phyloP scores from a whole-genome alignment of 1,284 basidiomycete species.

The Ustilago hordei region DNA sequence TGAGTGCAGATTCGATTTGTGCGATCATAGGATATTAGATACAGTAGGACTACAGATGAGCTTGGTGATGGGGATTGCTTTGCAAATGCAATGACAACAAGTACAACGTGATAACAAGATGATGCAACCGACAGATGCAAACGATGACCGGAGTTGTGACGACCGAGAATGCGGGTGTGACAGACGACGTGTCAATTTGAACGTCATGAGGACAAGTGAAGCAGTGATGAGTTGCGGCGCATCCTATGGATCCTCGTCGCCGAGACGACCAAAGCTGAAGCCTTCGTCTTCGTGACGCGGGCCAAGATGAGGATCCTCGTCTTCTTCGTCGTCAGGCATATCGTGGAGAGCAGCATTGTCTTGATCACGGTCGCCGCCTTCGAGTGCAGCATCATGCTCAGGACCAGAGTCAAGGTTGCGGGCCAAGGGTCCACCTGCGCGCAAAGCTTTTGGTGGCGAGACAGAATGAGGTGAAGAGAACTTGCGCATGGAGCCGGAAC shows the following conservation, averaged over 20 bases:
- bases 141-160: background rate
- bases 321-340: constrained; percentile 29
- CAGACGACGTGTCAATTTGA: background rate
- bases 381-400: constrained; percentile 37
- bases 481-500: constrained; percentile 45
- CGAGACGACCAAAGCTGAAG: constrained; percentile 38
- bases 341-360: constrained; percentile 24
- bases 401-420: constrained; percentile 38
- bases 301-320: constrained; percentile 30
- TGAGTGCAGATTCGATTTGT: constrained; percentile 3
- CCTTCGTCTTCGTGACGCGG: constrained; percentile 40
- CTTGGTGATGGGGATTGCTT: background rate
- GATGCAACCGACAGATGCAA: background rate
- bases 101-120: background rate
- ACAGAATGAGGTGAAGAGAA: constrained; percentile 29
- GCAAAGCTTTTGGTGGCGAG: constrained; percentile 34
- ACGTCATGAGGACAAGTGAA: background rate
- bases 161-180: background rate
- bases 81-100: constrained; percentile 4
- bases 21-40: background rate
- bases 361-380: constrained; percentile 41
- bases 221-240: background rate
- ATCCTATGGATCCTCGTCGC: constrained; percentile 28
- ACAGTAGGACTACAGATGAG: background rate
- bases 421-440: constrained; percentile 37